These are phyloP conservation scores for Mycena rebaudengoi DNA, from an alignment of 768 basidiomycete species.

Conservation along the genomic window DNA sequence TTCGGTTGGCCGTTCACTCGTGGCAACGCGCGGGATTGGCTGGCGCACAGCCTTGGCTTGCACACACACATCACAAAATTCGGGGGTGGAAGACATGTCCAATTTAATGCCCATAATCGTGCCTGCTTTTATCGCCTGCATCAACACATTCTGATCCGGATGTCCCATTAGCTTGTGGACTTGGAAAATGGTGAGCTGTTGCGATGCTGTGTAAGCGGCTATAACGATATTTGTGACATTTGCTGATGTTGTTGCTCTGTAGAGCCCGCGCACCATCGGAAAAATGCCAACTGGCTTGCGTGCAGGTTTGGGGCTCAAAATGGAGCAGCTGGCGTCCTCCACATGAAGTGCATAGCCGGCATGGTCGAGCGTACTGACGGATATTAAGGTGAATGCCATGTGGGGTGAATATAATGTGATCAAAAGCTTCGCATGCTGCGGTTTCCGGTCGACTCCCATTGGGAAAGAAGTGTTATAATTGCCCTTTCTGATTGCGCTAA, in stretches of 20 bases:
- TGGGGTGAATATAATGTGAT: slow-evolving; percentile 37
- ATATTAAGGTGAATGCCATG: too few species aligned
- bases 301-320: slow-evolving; percentile 18
- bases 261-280: background rate
- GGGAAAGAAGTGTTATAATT: slow-evolving; percentile 36
- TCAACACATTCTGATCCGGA: background rate
- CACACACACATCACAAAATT: background rate
- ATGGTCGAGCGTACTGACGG: slow-evolving; percentile 32
- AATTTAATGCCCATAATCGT: background rate
- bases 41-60: background rate
- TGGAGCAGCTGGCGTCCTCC: slow-evolving; percentile 15
- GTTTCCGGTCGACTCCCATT: slow-evolving; percentile 29
- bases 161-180: background rate
- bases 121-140: background rate
- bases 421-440: slow-evolving; percentile 27
- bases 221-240: background rate
- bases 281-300: background rate
- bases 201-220: background rate
- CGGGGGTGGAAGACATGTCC: background rate
- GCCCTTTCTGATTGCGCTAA: slow-evolving; percentile 38
- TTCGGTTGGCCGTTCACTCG: too few species aligned
- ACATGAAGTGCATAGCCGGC: slow-evolving; percentile 26
- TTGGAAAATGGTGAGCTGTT: background rate
- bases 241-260: background rate
- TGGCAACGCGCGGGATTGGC: background rate